Conservation (phyloP, 2,329 filamentous ascomycete genomes). For the Thelonectria blattea region DNA sequence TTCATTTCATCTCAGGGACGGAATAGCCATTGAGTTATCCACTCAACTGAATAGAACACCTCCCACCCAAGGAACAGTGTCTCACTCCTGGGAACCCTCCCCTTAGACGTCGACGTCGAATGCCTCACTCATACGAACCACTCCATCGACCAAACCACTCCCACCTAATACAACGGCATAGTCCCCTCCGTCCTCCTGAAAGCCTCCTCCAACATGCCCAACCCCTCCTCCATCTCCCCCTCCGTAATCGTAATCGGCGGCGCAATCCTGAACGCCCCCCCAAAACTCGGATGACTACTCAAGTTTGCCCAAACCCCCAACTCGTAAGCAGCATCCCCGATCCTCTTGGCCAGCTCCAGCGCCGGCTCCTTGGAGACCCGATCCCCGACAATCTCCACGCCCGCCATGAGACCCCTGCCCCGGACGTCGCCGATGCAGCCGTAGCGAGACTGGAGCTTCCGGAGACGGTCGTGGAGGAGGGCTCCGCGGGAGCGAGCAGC, state of each 20-base stretch:
- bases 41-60: neutral
- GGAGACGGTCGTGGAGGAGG: conserved; percentile 55
- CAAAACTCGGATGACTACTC: conserved; percentile 59
- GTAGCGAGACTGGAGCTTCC: conserved; percentile 54
- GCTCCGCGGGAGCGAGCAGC: conserved; percentile 52
- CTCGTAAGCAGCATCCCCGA: conserved; percentile 56
- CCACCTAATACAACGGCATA: conserved; percentile 11
- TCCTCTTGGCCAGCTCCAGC: conserved; percentile 52
- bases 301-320: conserved; percentile 64
- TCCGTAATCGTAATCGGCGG: conserved; percentile 64
- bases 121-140: conserved; percentile 23
- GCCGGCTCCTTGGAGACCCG: conserved; percentile 54
- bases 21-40: too few relatives aligned
- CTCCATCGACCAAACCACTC: conserved; percentile 16
- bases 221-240: conserved; percentile 55
- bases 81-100: conserved; percentile 20
- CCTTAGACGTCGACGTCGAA: conserved; percentile 29
- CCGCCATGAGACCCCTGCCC: conserved; percentile 63
- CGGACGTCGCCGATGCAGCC: conserved; percentile 67
- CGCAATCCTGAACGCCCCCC: conserved; percentile 64
- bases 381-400: conserved; percentile 63
- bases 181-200: conserved; percentile 13
- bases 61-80: neutral
- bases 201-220: conserved; percentile 61
- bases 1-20: too few relatives aligned